These are phyloP conservation scores for Penicillium maclennaniae DNA, from an alignment of 495 filamentous ascomycete genomes.

Conservation along the genomic window DNA sequence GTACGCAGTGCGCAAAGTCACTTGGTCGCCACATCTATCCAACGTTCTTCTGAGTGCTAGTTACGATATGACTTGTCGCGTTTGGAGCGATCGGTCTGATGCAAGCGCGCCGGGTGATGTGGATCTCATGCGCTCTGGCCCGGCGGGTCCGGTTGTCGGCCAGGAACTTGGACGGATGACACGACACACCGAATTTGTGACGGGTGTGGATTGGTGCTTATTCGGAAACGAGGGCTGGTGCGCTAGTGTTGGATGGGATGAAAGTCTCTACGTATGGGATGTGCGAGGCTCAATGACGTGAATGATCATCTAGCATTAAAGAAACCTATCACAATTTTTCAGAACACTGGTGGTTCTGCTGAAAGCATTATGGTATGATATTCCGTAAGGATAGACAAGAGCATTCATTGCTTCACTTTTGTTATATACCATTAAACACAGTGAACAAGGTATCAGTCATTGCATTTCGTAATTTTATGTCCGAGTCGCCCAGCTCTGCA, in stretches of 20 bases:
- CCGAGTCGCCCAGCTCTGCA: neutral
- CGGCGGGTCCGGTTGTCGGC: constrained; percentile 45
- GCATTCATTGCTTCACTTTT: neutral
- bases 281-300: constrained; percentile 61
- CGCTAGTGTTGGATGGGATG: constrained; percentile 91
- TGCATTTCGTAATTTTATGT: constrained; percentile 24
- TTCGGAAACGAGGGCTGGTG: constrained; percentile 96
- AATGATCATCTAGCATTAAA: constrained; percentile 2
- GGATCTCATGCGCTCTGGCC: constrained; percentile 37
- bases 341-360: neutral
- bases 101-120: constrained; percentile 52
- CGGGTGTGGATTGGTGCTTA: constrained; percentile 96
- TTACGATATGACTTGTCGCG: constrained; percentile 95
- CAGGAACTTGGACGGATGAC: constrained; percentile 83
- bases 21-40: constrained; percentile 87
- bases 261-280: constrained; percentile 88
- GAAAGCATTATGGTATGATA: neutral
- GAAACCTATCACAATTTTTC: neutral
- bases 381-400: neutral
- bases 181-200: constrained; percentile 90
- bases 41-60: constrained; percentile 83
- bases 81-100: constrained; percentile 71
- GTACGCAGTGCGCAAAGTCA: constrained; percentile 78
- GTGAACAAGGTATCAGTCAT: constrained; percentile 15
- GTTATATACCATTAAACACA: neutral